Evolutionary conservation across 495 filamentous ascomycete species (phyloP).

Genomic region (Lophiostoma macrostomum): DNA sequence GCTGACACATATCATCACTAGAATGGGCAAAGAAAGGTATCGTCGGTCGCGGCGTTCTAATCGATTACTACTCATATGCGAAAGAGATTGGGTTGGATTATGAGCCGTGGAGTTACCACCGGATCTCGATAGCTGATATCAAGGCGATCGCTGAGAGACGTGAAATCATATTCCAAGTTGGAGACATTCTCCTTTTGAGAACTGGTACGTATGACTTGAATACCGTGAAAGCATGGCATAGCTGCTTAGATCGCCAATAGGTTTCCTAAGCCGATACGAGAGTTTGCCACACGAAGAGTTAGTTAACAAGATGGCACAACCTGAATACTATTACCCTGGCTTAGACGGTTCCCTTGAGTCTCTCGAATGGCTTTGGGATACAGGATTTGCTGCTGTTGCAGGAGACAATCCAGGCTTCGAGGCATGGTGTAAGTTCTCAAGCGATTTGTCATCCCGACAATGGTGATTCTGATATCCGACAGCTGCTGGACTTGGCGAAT

Average conservation of each 20-base stretch:
- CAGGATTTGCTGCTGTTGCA: conserved; percentile 9
- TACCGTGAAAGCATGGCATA: neutral
- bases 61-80: conserved; percentile 37
- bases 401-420: conserved; percentile 14
- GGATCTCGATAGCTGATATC: neutral
- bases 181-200: conserved; percentile 13
- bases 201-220: conserved; percentile 12
- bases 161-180: neutral
- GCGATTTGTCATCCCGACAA: no score
- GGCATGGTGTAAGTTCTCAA: conserved; percentile 4
- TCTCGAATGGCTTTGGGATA: conserved; percentile 14
- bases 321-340: conserved; percentile 12
- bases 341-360: conserved; percentile 4
- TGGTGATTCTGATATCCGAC: no score
- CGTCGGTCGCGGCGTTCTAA: conserved; percentile 12
- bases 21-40: conserved; percentile 3
- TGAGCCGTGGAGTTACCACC: neutral
- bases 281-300: no score
- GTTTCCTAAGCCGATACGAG: no score
- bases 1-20: no score
- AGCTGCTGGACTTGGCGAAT: no score
- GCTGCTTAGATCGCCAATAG: conserved; percentile 34
- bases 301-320: conserved; percentile 4
- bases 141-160: conserved; percentile 4
- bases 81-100: conserved; percentile 12